Conservation (phyloP, 2,329 filamentous ascomycete genomes). For the Alternaria infectoria region DNA sequence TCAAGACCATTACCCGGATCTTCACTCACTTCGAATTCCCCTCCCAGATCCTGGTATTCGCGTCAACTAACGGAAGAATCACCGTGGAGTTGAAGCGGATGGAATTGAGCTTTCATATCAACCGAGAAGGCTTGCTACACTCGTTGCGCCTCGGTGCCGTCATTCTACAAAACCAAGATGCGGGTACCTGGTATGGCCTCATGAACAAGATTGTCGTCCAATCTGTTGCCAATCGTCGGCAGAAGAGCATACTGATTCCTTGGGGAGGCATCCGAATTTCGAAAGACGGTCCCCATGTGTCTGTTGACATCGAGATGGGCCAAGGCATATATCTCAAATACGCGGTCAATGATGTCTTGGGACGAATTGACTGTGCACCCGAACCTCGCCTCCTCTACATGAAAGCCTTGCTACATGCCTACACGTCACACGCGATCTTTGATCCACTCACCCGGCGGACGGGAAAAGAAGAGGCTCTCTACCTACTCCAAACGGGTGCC, state of each 20-base stretch:
- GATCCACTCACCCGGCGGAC: constrained; percentile 66
- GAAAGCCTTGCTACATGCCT: constrained; percentile 66
- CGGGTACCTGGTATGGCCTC: constrained; percentile 66
- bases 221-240: constrained; percentile 47
- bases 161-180: constrained; percentile 61
- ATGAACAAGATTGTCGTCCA: constrained; percentile 64
- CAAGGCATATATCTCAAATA: constrained; percentile 57
- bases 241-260: constrained; percentile 63
- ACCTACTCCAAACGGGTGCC: constrained; percentile 57
- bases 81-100: constrained; percentile 60
- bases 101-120: constrained; percentile 63
- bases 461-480: constrained; percentile 66
- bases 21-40: constrained; percentile 60
- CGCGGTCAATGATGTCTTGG: constrained; percentile 61
- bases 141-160: constrained; percentile 59
- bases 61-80: constrained; percentile 48
- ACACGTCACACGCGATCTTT: constrained; percentile 61
- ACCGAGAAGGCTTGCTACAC: constrained; percentile 49
- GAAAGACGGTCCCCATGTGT: constrained; percentile 49
- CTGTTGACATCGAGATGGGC: constrained; percentile 45
- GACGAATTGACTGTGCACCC: constrained; percentile 62
- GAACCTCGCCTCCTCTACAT: constrained; percentile 63
- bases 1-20: constrained; percentile 49
- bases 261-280: constrained; percentile 49
- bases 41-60: constrained; percentile 54